These are phyloP conservation scores for Metschnikowia anglica DNA, from an alignment of 805 yeast species.

Conservation along the genomic window DNA sequence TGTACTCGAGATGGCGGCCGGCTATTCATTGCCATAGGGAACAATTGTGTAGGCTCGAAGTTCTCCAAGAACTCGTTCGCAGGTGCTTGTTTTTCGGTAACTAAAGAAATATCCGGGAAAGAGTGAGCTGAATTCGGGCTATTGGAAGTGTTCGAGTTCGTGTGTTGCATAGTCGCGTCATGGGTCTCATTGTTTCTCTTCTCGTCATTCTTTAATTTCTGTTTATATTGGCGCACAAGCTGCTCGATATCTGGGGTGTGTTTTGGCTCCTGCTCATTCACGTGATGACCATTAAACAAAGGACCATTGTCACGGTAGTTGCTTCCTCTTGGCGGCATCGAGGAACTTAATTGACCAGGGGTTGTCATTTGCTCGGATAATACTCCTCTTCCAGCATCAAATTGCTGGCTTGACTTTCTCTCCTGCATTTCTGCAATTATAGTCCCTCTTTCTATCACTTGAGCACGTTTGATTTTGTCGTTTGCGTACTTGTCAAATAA, in stretches of 20 bases:
- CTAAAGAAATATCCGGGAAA: conserved; percentile 55
- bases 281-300: background rate
- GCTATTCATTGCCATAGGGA: conserved; percentile 43
- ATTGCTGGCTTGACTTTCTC: conserved; percentile 22
- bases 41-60: conserved; percentile 57
- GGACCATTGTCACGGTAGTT: background rate
- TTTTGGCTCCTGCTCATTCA: background rate
- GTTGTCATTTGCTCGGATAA: background rate
- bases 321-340: conserved; percentile 12
- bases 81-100: conserved; percentile 52
- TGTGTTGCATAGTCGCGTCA: conserved; percentile 1
- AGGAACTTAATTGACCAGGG: conserved; percentile 4
- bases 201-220: conserved; percentile 12
- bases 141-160: conserved; percentile 22
- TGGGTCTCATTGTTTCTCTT: conserved; percentile 3
- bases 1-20: conserved; percentile 39
- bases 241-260: conserved; percentile 29
- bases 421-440: conserved; percentile 42
- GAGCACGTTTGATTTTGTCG: conserved; percentile 42
- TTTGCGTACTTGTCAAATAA: conserved; percentile 44
- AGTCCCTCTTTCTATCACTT: conserved; percentile 39
- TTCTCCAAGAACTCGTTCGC: conserved; percentile 46
- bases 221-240: conserved; percentile 35
- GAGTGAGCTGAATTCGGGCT: conserved; percentile 41
- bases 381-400: background rate